A percentile compares a stretch with the other conserved stretches of the same genome.
These are phyloP conservation scores for Candida corydali DNA, from an alignment of 805 yeast species.

Conservation along the genomic window DNA sequence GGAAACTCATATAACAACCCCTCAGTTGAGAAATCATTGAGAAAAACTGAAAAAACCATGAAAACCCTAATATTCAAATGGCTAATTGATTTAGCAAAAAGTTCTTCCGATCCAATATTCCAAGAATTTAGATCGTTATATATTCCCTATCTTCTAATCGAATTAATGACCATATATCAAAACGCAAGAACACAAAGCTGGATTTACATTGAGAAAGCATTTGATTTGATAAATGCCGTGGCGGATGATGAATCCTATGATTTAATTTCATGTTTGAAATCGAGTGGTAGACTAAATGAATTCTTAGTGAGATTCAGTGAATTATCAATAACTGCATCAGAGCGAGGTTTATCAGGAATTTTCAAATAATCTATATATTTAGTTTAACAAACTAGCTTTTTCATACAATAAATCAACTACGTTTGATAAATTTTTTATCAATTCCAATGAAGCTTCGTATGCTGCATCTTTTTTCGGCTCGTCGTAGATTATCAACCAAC, in stretches of 20 bases:
- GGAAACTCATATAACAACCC: conserved; percentile 18
- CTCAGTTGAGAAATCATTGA: conserved; percentile 33
- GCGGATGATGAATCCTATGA: conserved; percentile 61
- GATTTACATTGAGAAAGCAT: conserved; percentile 52
- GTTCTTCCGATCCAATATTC: conserved; percentile 24
- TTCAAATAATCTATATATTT: conserved; percentile 21
- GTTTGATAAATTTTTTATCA: conserved; percentile 79
- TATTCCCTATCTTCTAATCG: conserved; percentile 69
- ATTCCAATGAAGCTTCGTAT: conserved; percentile 81
- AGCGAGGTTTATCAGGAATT: conserved; percentile 43
- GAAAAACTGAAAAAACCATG: conserved; percentile 28
- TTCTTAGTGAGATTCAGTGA: conserved; percentile 52
- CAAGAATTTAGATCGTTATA: conserved; percentile 60
- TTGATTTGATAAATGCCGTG: conserved; percentile 55
- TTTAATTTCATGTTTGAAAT: conserved; percentile 57
- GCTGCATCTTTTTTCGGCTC: conserved; percentile 86
- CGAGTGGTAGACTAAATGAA: conserved; percentile 52
- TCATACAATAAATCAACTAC: conserved; percentile 91
- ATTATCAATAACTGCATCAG: conserved; percentile 50
- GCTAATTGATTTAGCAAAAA: conserved; percentile 31
- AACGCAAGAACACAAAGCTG: conserved; percentile 29
- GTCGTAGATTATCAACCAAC: conserved; percentile 90
- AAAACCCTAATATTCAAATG: conserved; percentile 26
- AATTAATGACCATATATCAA: conserved; percentile 52
- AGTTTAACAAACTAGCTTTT: conserved; percentile 83